Evolutionary conservation across 2,329 filamentous ascomycete genomes (phyloP).

Genomic region (Tolypocladium pustulatum): DNA sequence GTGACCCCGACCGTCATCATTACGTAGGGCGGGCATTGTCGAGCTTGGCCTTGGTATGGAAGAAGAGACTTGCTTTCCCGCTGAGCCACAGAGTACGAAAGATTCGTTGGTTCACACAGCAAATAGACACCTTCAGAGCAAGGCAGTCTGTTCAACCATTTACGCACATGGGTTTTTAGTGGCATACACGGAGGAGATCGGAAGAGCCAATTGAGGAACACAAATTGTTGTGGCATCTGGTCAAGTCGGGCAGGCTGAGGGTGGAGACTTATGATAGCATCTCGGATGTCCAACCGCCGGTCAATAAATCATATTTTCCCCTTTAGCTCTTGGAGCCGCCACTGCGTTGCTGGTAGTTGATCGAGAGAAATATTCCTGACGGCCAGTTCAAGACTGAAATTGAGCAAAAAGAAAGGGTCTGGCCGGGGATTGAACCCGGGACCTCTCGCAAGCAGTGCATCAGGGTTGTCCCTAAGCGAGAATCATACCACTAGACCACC

Average conservation of each 20-base stretch:
- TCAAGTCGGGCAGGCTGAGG: neutral
- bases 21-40: neutral
- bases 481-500: slow-evolving; percentile 62
- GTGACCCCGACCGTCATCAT: neutral
- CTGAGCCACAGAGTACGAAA: neutral
- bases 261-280: neutral
- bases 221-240: neutral
- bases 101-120: neutral
- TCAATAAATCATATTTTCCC: neutral
- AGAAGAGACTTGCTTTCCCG: neutral
- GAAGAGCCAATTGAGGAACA: neutral
- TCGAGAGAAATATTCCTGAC: neutral
- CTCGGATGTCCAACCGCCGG: neutral
- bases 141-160: neutral
- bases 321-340: neutral
- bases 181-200: neutral
- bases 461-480: slow-evolving; percentile 51
- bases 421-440: slow-evolving; percentile 36
- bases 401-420: slow-evolving; percentile 23
- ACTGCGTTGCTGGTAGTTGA: neutral
- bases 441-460: slow-evolving; percentile 30
- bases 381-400: too few relatives aligned
- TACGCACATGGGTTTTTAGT: neutral
- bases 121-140: neutral
- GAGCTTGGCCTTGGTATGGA: neutral